Base-by-base conservation (phyloP, 2,329 filamentous ascomycete genomes). In the Exophiala bonariae region DNA sequence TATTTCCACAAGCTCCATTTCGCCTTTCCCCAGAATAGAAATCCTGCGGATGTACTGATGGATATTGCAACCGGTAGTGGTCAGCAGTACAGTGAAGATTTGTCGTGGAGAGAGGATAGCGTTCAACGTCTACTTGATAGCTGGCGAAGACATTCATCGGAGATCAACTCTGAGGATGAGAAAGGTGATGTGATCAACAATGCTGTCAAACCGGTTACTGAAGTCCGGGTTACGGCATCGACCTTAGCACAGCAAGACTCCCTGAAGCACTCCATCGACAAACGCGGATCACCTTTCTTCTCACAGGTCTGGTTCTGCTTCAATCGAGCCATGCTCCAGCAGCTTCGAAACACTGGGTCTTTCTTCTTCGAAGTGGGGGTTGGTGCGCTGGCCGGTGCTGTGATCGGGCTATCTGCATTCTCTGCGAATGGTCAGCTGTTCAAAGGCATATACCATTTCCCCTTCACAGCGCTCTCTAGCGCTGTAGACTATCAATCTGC, bases 261-360 rank as follows among this genome's bases (percentile, higher is more conserved):
- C 18, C 68, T 80, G 13, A 63, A 66, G 5, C 50, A 66, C 5
- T 72, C 77, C 0, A 69, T 82, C 54, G 71, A 71, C 55, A 69
- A 70, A 23, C 71, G 79, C 3, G 78, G 78, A 23, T 76, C 78
- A 0, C 66, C 69, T 0, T 73, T 71, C 55, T 53, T 65, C 30
- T 71, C 70, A 38, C 80, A 83, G 64, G 63, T 70, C 0, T 77
- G 71, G 66, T 74, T 80, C 17, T 81, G 78, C 55, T 68, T 80
- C 31, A 57, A 61, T 2, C 73, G 81, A 2, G 71, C 78, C 4
- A 69, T 81, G 53, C 66, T 77, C 3, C 81, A 83, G 61, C 80
- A 83, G 62, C 76, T 75, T 53, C 78, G 80, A 20, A 66, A 41
- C 19, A 37, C 30, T 16, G 31, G 31, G 7, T 18, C 10, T 17